Base-by-base conservation (phyloP, 441 rosid species). In the Euphorbia schlechtendalii region DNA sequence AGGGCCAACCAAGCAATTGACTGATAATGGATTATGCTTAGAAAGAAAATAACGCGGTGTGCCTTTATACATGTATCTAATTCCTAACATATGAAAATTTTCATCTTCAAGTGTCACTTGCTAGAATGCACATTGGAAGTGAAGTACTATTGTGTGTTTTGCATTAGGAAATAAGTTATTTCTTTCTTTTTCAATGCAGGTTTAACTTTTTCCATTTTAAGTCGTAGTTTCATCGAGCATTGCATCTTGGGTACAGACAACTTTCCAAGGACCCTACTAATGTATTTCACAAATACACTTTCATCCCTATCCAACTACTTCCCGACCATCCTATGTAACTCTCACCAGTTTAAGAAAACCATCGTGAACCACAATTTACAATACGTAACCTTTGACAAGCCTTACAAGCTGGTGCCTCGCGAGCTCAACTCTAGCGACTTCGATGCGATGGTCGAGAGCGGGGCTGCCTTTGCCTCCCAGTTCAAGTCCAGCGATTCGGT, bases 271-370 rank as follows among this genome's bases (percentile, higher is more conserved):
- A 84, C 86, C 61, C 83, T 90, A 52, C 71, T 94, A 73, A 90
- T 94, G 99, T 94, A 90, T 79, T 84, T 86, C 61, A 71, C 99
- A 65, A 94, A 94, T 71, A 84, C 88, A 13, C 93, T 85, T 60
- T 82, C 78, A 22, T 86, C 99, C 11, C 75, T 83, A 51, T 67
- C 84, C 70, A 86, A 81, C 77, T 94, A 94, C 80, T 90, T 94
- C 76, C 93, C 87, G 4, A 87, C 96, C 0, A 53, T 89, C 56
- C 81, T 91, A 38, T 94, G 99, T 64, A 94, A 90, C 77, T 74
- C 96, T 3, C 81, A 24, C 60, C 79, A 74, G 67, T 86, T 80
- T 74, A 89, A 71, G 69, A 83, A 63, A 70, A 90, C 97, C 21
- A 75, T 83, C 55, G 63, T 91, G 64, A 94, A 91, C 82, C 48